Base-by-base conservation (phyloP, 192 early-diverging fungal genomes). In the Neocallimastix lanati region DNA sequence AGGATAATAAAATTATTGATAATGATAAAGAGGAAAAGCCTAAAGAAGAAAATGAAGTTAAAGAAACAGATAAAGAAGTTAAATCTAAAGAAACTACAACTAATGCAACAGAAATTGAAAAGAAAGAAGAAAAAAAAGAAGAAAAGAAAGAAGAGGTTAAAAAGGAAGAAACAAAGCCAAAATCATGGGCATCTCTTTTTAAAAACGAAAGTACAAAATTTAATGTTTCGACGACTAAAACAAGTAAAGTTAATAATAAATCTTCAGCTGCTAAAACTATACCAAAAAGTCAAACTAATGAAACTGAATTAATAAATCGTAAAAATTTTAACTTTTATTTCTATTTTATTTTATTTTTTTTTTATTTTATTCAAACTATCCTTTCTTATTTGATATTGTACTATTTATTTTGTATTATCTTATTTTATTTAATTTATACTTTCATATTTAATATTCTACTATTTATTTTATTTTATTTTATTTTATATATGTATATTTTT, bases 161-260 rank as follows among this genome's bases (percentile, higher is more conserved):
- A 29, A 28, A 81, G 67, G 78, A 29, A 79, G 36, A 80, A 28
- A 15, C 81, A 5, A 86, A 87, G 58, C 78, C 79, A 33, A 85
- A 83, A 80, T 85, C 83, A 29, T 88, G 88, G 87, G 86, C 87
- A 28, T 80, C 82, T 28, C 82, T 89, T 77, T 28, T 87, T 27
- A 79, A 77, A 33, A 27, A 16, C 2, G 40, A 50, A 50, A 18
- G 21, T 50, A 50, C 18, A 21, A 50, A 50, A 21, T 7, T 18
- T 21, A 50, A 50, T 21, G 18, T 2, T 21, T 2, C 40, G 4
- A 50, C 3, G 7, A 50, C 18, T 50, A 50, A 50, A 50, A 21
- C 18, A 21, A 50, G 13, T 21, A 50, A 50, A 13, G 40, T 50
- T n/a, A n/a, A n/a, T 16, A 35, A 12, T 35, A 50, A 50, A 50